A percentile compares a stretch with the other conserved stretches of the same genome.
These are phyloP conservation scores for Cerrena zonata DNA, from an alignment of 1,284 basidiomycete genomes.

Conservation along the genomic window DNA sequence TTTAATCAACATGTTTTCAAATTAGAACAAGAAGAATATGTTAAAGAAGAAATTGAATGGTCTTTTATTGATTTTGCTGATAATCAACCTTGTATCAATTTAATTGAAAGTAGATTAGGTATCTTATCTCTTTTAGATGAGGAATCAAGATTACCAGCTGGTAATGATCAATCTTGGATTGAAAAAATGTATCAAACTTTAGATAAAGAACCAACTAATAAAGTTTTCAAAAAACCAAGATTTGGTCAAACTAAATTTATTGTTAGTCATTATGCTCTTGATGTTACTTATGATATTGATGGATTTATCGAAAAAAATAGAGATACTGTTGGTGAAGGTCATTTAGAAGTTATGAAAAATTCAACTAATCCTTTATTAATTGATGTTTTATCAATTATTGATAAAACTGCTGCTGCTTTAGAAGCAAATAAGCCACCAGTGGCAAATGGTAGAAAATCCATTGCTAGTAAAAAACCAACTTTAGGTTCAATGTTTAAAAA, in stretches of 20 bases:
- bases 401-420: slow-evolving; percentile 81
- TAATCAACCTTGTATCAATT: slow-evolving; percentile 97
- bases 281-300: slow-evolving; percentile 97
- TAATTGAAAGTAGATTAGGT: slow-evolving; percentile 96
- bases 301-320: slow-evolving; percentile 99
- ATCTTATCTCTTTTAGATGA: slow-evolving; percentile 94
- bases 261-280: slow-evolving; percentile 95
- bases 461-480: slow-evolving; percentile 82
- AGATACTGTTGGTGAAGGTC: slow-evolving; percentile 98
- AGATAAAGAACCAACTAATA: slow-evolving; percentile 77
- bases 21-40: slow-evolving; percentile 98
- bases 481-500: slow-evolving; percentile 98
- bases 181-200: slow-evolving; percentile 91
- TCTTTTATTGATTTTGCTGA: slow-evolving; percentile 99
- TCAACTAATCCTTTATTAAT: slow-evolving; percentile 91
- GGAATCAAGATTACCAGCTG: slow-evolving; percentile 93
- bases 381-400: no score
- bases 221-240: slow-evolving; percentile 94
- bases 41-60: slow-evolving; percentile 98
- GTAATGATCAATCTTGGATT: slow-evolving; percentile 88
- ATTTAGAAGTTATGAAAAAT: slow-evolving; percentile 78
- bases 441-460: slow-evolving; percentile 57
- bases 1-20: slow-evolving; percentile 99
- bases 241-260: slow-evolving; percentile 97
- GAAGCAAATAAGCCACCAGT: slow-evolving; percentile 68